Base-by-base conservation (phyloP, 2,329 filamentous ascomycete species). In the Penicillium sp. region DNA sequence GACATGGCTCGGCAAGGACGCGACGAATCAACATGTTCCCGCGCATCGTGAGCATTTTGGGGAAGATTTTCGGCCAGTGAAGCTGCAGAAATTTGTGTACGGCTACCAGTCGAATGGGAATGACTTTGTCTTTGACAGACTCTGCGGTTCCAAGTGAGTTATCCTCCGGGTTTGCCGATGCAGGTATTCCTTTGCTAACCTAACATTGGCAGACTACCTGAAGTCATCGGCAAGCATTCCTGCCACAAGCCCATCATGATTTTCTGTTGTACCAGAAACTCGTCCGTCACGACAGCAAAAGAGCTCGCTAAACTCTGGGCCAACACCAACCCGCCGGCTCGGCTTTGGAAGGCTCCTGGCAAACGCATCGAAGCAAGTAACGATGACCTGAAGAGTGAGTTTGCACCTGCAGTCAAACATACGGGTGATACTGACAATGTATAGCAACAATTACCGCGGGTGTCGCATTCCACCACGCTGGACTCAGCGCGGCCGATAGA, bases 391-490 rank as follows among this genome's bases (percentile, higher is more conserved):
- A 84, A 84, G 67, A 78, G 82, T 84, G 73, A 78, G 63, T 28
- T 22, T 8, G 28, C 11, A 2, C 20, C 34, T 0, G 5, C 15
- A 12, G 35, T 1, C 25, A 17, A 41, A 54, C 20, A 17, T 11
- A 43, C 17, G 52, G 20, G 17, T 25, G 25, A n/a, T 57, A 69
- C 58, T 61, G 37, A 66, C 28, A 37, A 31, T 1, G n/a, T 14
- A 51, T 62, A 80, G 81, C 77, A 5, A 82, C 78, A 6, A 72
- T 83, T 7, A 60, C 71, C 17, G 77, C 83, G 14, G 91, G 90
- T 4, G 89, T 96, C 34, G 89, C 90, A 1, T 94, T 91, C 63
- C 91, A 96, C 71, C 91, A 96, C 76, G 91, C 89, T 20, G 91
- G 91, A 0, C 81, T 96, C 20, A 84, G 87, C 49, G 65, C 74